phyloP scores from a whole-genome alignment of 164 flowering plant genomes.

The Nelumbo lutea region DNA sequence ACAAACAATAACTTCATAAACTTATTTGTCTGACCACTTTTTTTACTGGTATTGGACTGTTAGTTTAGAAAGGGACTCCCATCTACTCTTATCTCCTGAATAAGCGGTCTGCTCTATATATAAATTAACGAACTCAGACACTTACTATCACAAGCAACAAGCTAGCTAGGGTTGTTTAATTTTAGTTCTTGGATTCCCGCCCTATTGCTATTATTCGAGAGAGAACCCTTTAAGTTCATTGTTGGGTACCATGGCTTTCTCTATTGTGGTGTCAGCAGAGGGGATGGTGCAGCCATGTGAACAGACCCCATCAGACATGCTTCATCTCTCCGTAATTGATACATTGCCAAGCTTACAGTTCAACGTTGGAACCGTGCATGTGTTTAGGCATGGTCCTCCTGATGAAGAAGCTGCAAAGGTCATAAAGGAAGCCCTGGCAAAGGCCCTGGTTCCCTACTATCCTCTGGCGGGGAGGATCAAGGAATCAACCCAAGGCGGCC shows the following conservation, averaged over 20 bases:
- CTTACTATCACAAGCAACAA: no score
- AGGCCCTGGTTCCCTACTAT: conserved; percentile 58
- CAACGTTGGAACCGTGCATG: conserved; percentile 46
- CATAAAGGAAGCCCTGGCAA: conserved; percentile 44
- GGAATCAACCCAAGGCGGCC: conserved; percentile 8
- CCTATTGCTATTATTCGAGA: no score
- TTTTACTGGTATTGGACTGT: no score
- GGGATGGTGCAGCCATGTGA: conserved; percentile 32
- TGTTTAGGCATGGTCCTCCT: conserved; percentile 32
- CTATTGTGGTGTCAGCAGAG: conserved; percentile 26
- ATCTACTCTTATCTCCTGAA: no score
- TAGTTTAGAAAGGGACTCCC: no score
- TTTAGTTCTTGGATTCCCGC: no score
- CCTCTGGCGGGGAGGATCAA: conserved; percentile 59
- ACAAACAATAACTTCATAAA: no score
- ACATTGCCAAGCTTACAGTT: conserved; percentile 35
- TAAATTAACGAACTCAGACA: no score
- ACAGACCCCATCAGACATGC: conserved; percentile 32
- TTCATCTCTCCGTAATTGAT: conserved; percentile 47
- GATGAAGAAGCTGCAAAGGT: conserved; percentile 20
- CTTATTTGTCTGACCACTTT: no score
- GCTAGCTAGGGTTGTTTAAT: no score
- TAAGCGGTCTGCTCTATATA: no score
- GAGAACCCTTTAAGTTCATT: no score
- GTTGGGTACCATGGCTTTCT: conserved; percentile 26